Conservation (phyloP, 768 basidiomycete genomes). For the Termitomyces sp. region DNA sequence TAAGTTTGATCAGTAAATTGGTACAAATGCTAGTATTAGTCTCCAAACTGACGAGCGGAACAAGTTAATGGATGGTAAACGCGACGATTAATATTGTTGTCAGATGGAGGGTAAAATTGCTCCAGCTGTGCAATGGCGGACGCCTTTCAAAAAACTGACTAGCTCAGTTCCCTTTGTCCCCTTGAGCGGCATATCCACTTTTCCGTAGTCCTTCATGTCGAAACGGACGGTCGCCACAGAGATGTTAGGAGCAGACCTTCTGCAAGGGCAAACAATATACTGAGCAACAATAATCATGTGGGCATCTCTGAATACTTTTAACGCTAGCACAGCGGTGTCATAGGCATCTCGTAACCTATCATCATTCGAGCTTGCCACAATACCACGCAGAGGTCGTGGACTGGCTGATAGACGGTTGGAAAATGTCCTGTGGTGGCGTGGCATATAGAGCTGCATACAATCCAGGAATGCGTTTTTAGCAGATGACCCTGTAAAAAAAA, state of each 20-base stretch:
- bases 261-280: constrained; percentile 76
- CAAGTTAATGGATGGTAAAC: no score
- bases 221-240: constrained; percentile 16
- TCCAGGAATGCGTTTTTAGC: constrained; percentile 50
- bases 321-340: constrained; percentile 59
- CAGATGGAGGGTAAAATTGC: no score
- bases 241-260: constrained; percentile 24
- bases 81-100: no score
- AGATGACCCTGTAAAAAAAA: constrained; percentile 20
- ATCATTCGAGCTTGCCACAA: constrained; percentile 41
- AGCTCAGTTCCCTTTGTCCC: constrained; percentile 85
- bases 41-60: neutral
- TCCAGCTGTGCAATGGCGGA: constrained; percentile 29
- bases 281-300: constrained; percentile 76
- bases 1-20: neutral
- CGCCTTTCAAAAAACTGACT: constrained; percentile 71
- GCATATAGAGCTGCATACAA: constrained; percentile 85
- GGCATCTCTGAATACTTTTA: constrained; percentile 75
- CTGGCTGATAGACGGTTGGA: constrained; percentile 60
- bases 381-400: constrained; percentile 57
- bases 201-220: constrained; percentile 15
- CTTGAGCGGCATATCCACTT: constrained; percentile 31
- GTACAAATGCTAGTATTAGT: neutral
- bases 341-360: constrained; percentile 49
- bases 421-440: constrained; percentile 74